Base-by-base conservation (phyloP, 2,329 filamentous ascomycete genomes). In the Trichophyton benhamiae region DNA sequence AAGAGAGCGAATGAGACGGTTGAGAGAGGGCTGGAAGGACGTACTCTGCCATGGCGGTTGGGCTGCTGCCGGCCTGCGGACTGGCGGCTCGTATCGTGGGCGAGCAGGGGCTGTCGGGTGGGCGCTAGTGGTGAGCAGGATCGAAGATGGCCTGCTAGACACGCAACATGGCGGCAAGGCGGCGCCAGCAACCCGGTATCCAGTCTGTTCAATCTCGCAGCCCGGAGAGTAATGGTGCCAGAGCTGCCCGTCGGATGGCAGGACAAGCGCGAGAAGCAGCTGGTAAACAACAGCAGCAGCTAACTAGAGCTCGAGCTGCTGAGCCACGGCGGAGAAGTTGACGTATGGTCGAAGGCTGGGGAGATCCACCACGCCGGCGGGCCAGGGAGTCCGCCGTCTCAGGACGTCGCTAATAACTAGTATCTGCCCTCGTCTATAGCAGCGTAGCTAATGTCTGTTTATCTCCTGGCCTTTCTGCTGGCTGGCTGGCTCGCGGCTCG, bases 1-100 rank as follows among this genome's bases (percentile, higher is more conserved):
- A 27, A 27, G 30, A 15, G n/a, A 8, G 27, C 20, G 33, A 58
- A 17, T 41, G 57, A 49, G n/a, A 53, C 60, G 46, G 59, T 38
- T 60, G 62, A 59, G 61, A 53, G 20, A 20, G 20, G 27, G 27
- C 27, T 30, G 27, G 27, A 30, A 30, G 27, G 6, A 30, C 49
- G 13, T 17, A 53, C 49, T 53, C 49, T 53, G 49, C 49, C 49
- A 66, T 60, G 42, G 63, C 63, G 41, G 65, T 63, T 58, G 65
- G 60, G 33, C 61, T 66, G 49, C 30, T 9, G 11, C 9, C 33
- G 30, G 58, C 57, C 46, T 27, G 33, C 33, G 41, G 58, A 60
- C 46, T 27, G 46, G 15, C n/a, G 36, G 59, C 60, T 22, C 60
- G 59, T 33, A 44, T 49, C 22, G 58, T 49, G 20, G 41, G 6